Conservation (phyloP, 306 rosid genomes). For the Rosa lucieae region DNA sequence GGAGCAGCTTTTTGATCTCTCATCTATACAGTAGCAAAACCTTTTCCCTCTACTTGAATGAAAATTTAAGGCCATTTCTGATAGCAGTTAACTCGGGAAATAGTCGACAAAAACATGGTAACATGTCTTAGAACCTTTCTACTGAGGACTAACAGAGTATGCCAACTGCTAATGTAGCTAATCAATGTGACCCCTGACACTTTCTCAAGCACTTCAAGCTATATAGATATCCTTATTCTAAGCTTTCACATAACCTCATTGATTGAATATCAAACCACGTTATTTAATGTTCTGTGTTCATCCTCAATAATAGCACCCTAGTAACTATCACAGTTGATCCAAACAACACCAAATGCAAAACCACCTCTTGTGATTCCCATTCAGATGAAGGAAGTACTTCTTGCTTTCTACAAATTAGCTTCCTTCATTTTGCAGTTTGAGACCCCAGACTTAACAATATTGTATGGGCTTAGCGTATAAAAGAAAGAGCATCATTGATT, state of each 20-base stretch:
- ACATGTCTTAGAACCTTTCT: background rate
- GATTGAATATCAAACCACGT: background rate
- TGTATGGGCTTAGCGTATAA: background rate
- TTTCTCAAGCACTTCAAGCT: background rate
- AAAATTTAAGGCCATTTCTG: background rate
- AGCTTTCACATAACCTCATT: background rate
- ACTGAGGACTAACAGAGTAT: background rate
- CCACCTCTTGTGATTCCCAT: background rate
- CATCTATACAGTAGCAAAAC: background rate
- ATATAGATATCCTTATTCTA: background rate
- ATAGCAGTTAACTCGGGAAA: background rate
- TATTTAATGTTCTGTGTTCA: too few species aligned
- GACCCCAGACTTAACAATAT: background rate
- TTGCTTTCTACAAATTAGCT: conserved; percentile 3
- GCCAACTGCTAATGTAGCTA: background rate
- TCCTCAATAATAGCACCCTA: background rate
- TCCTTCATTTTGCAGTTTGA: background rate
- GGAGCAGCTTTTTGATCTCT: background rate
- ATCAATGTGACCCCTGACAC: background rate
- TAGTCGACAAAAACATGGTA: background rate
- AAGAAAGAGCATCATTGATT: background rate
- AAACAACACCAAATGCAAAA: background rate
- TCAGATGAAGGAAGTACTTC: background rate
- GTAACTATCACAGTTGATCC: background rate
- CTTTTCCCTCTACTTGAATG: background rate